phyloP scores from a whole-genome alignment of 345 rosid genomes.

The Trapa bicornis region DNA sequence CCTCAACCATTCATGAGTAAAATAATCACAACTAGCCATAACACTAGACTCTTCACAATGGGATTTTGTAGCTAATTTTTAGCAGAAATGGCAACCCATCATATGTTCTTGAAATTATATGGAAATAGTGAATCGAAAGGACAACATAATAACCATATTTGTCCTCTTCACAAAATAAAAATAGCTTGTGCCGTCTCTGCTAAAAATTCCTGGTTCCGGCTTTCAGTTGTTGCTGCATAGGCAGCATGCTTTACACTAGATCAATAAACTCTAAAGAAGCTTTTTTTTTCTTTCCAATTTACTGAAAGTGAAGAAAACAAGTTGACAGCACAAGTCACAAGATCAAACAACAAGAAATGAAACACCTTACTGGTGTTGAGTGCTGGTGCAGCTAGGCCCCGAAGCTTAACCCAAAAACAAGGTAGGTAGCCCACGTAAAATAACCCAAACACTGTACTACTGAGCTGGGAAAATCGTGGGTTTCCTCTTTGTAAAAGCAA shows the following conservation, averaged over 20 bases:
- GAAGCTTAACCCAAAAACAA: slow-evolving; percentile 90
- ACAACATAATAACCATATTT: neutral
- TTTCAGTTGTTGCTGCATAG: neutral
- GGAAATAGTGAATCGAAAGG: neutral
- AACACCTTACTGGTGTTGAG: slow-evolving; percentile 57
- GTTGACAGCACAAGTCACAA: slow-evolving; percentile 5
- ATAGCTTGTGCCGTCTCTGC: neutral
- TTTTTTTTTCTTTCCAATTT: neutral
- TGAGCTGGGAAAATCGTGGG: slow-evolving; percentile 88
- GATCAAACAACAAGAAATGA: slow-evolving; percentile 2
- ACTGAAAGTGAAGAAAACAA: neutral
- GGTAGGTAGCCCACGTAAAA: slow-evolving; percentile 90
- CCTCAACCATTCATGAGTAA: neutral
- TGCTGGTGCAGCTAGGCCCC: slow-evolving; percentile 73
- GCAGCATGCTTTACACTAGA: neutral
- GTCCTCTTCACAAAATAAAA: neutral
- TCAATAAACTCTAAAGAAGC: neutral
- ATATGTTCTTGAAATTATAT: neutral
- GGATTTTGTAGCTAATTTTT: neutral
- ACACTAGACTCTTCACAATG: neutral
- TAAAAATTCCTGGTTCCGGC: neutral
- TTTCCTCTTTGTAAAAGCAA: slow-evolving; percentile 77
- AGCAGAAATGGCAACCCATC: neutral
- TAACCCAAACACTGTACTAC: slow-evolving; percentile 79
- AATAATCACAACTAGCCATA: neutral